Evolutionary conservation across 768 basidiomycete species (phyloP).

Genomic region (Mycena alexandri): DNA sequence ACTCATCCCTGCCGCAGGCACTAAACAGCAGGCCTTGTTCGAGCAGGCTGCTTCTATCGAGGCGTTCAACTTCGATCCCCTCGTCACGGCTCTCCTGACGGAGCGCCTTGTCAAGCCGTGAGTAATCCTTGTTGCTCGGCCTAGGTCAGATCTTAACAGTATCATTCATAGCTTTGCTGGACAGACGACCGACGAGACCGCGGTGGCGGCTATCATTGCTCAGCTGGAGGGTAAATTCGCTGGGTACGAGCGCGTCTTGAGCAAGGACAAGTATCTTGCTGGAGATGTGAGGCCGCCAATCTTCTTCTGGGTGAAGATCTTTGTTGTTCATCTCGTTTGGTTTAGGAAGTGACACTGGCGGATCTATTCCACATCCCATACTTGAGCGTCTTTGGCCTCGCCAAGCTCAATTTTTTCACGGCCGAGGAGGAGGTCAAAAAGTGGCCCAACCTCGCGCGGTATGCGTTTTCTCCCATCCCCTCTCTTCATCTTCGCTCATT

Average conservation of each 20-base stretch:
- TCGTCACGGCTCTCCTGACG: neutral
- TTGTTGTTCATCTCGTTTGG: too few relatives aligned
- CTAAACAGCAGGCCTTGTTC: constrained; percentile 47
- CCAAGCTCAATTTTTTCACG: constrained; percentile 5
- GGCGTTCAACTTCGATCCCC: constrained; percentile 53
- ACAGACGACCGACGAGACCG: constrained; percentile 45
- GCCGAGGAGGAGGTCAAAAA: constrained; percentile 16
- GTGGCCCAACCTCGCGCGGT: constrained; percentile 26
- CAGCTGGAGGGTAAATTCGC: constrained; percentile 51
- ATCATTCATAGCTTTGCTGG: constrained; percentile 36
- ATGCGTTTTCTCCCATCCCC: too few relatives aligned
- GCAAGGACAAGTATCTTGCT: constrained; percentile 57
- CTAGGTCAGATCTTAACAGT: too few relatives aligned
- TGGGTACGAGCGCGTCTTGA: constrained; percentile 59
- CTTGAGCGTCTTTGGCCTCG: constrained; percentile 9
- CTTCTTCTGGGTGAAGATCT: too few relatives aligned
- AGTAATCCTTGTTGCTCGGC: constrained; percentile 29
- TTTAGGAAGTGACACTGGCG: constrained; percentile 24
- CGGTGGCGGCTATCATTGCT: constrained; percentile 33
- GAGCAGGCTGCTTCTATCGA: constrained; percentile 58
- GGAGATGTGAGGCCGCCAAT: constrained; percentile 47
- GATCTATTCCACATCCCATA: constrained; percentile 27
- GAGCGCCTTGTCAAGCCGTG: constrained; percentile 50
- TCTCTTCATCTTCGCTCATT: too few relatives aligned
- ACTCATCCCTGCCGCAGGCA: constrained; percentile 52